Conservation (phyloP, 1,139 yeast genomes). For the Debaryomycetaceae sp. region DNA sequence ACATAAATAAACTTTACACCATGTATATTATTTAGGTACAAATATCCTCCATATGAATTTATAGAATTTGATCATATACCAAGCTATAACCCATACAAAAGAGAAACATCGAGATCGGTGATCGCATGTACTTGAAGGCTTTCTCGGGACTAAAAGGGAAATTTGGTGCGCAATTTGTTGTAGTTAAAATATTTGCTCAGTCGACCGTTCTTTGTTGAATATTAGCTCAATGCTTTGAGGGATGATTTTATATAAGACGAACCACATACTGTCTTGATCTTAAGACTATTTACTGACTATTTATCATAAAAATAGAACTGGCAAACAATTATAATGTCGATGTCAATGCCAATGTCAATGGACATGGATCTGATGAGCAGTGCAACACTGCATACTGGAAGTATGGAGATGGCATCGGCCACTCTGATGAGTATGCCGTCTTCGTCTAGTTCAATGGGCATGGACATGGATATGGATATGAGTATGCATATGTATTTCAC, state of each 20-base stretch:
- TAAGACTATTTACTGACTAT: no score
- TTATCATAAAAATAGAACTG: no score
- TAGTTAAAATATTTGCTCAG: constrained; percentile 2
- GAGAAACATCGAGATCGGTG: no score
- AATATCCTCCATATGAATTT: neutral
- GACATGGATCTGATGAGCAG: neutral
- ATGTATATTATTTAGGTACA: neutral
- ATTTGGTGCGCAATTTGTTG: neutral
- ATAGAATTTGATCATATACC: no score
- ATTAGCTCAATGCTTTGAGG: neutral
- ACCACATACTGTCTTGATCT: neutral
- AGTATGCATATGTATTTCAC: constrained; percentile 60
- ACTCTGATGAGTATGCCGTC: constrained; percentile 11
- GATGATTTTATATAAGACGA: neutral
- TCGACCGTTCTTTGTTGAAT: neutral
- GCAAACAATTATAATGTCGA: no score
- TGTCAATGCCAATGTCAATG: neutral
- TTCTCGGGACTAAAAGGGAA: neutral
- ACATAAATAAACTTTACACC: constrained; percentile 1
- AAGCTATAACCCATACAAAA: neutral
- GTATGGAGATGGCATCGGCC: constrained; percentile 14
- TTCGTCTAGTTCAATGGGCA: constrained; percentile 7
- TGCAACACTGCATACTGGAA: neutral
- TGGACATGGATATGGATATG: constrained; percentile 20
- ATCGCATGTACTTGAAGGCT: no score